Conservation (phyloP, 2,329 filamentous ascomycete species). For the Verticillium dahliae region DNA sequence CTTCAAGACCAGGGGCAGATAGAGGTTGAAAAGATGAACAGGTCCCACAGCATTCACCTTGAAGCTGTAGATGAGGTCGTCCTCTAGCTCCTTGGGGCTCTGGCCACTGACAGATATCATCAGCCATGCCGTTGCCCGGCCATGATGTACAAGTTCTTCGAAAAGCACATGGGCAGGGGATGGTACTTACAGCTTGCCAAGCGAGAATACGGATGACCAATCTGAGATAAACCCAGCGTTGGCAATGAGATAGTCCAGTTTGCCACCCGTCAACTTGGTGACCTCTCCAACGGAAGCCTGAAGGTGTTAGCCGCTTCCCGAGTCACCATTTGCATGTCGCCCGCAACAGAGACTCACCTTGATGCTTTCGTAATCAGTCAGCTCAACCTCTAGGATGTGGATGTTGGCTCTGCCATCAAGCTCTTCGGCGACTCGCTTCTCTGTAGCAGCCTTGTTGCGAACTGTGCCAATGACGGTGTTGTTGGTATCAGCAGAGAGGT, state of each 20-base stretch:
- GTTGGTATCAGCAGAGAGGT: neutral
- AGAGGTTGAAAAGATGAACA: conserved; percentile 45
- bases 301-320: conserved; percentile 13
- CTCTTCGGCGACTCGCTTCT: conserved; percentile 33
- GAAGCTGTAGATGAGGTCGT: conserved; percentile 24
- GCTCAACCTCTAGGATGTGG: conserved; percentile 30
- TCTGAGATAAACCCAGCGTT: conserved; percentile 36
- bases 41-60: conserved; percentile 41
- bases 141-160: too few species aligned
- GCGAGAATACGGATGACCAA: conserved; percentile 15
- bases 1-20: conserved; percentile 44
- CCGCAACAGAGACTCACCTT: conserved; percentile 16
- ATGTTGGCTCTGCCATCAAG: conserved; percentile 31
- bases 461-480: conserved; percentile 40
- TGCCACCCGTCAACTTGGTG: conserved; percentile 24
- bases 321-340: too few species aligned
- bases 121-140: too few species aligned
- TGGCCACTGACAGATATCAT: neutral
- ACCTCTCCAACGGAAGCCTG: conserved; percentile 14
- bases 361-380: conserved; percentile 29
- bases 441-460: conserved; percentile 34
- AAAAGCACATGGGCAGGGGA: neutral
- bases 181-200: conserved; percentile 28
- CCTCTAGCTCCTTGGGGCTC: neutral
- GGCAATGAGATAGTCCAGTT: conserved; percentile 44